phyloP scores from a whole-genome alignment of 2,329 filamentous ascomycete genomes.

The Magnaporthales sp. region DNA sequence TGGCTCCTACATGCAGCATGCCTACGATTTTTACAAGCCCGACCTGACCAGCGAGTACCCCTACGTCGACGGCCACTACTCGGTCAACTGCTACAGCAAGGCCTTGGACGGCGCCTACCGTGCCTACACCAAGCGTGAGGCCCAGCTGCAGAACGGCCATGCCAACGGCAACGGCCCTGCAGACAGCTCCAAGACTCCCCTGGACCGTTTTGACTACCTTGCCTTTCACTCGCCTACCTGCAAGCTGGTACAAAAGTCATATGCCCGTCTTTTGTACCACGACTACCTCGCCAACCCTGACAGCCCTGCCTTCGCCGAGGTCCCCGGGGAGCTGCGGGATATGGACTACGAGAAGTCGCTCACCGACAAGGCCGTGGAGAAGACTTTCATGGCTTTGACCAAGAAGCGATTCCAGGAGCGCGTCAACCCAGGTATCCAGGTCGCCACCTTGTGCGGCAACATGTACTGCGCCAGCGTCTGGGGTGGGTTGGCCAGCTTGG shows the following conservation, averaged over 20 bases:
- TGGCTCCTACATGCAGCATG: constrained; percentile 73
- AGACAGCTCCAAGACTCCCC: constrained; percentile 42
- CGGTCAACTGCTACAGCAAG: constrained; percentile 71
- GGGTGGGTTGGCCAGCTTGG: constrained; percentile 63
- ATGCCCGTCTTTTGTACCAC: constrained; percentile 76
- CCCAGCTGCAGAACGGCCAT: constrained; percentile 39
- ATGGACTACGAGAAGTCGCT: constrained; percentile 74
- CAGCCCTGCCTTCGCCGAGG: constrained; percentile 60
- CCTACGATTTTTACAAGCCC: constrained; percentile 88
- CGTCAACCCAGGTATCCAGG: constrained; percentile 63
- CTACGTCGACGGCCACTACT: constrained; percentile 78
- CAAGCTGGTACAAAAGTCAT: constrained; percentile 82
- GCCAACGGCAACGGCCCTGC: constrained; percentile 41
- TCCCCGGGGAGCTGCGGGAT: constrained; percentile 67
- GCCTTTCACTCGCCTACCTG: constrained; percentile 78
- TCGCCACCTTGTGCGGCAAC: constrained; percentile 67
- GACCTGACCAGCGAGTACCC: constrained; percentile 83
- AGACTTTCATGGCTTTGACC: constrained; percentile 74
- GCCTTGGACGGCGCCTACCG: constrained; percentile 76
- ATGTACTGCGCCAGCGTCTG: constrained; percentile 67
- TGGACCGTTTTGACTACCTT: constrained; percentile 80
- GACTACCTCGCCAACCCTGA: constrained; percentile 69
- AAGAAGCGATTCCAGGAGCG: constrained; percentile 81
- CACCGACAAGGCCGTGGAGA: constrained; percentile 75
- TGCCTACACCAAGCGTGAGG: constrained; percentile 69